phyloP scores from a whole-genome alignment of 2,329 filamentous ascomycete species.

The Ophiocordyceps camponoti-saundersi region DNA sequence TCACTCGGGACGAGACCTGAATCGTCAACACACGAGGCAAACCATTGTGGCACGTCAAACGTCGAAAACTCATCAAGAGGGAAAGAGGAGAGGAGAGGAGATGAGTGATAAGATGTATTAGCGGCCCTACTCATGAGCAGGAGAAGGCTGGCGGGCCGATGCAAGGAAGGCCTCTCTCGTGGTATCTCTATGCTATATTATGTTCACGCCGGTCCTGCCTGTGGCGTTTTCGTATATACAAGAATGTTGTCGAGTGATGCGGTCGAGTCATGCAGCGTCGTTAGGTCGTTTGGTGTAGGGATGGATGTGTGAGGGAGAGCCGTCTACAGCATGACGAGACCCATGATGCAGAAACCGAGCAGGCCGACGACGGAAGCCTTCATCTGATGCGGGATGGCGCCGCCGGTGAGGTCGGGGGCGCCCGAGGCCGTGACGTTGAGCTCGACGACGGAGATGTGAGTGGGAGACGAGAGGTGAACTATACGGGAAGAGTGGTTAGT shows the following conservation, averaged over 20 bases:
- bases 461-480: constrained; percentile 2
- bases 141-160: neutral
- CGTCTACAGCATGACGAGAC: constrained; percentile 15
- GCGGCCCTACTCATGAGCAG: neutral
- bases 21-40: neutral
- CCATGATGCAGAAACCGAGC: constrained; percentile 19
- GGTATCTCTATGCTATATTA: constrained; percentile 4
- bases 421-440: constrained; percentile 11
- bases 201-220: constrained; percentile 3
- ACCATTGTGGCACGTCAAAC: neutral
- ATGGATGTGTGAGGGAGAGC: neutral
- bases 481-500: too few relatives aligned
- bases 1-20: neutral
- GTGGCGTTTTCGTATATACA: constrained; percentile 2
- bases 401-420: constrained; percentile 13
- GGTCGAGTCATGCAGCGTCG: constrained; percentile 1
- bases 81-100: neutral
- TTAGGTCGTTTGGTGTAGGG: neutral
- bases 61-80: neutral
- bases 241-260: neutral
- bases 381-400: constrained; percentile 15
- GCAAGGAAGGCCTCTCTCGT: neutral
- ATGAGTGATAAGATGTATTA: neutral
- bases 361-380: constrained; percentile 16
- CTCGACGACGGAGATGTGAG: constrained; percentile 3